Percentiles rank a stretch among this genome's conserved stretches.
Evolutionary conservation across 805 yeast genomes (phyloP).

Genomic region (Metschnikowia henanensis): DNA sequence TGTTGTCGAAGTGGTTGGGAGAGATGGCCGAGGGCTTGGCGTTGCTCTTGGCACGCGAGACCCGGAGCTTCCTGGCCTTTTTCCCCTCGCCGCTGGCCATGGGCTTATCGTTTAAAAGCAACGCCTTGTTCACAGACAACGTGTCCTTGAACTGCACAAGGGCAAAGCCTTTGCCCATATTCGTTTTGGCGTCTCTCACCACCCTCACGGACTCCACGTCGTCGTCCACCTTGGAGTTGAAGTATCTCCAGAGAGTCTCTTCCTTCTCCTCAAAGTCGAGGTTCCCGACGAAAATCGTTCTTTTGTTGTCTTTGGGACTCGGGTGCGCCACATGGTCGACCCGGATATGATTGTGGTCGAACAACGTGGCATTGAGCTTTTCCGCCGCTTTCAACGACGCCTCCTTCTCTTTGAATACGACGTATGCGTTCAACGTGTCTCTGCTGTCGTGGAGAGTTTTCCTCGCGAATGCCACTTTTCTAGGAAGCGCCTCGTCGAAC

Average conservation of each 20-base stretch:
- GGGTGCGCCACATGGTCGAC: conserved; percentile 96
- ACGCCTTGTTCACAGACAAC: conserved; percentile 75
- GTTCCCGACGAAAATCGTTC: conserved; percentile 90
- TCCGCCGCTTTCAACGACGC: conserved; percentile 48
- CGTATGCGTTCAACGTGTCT: conserved; percentile 84
- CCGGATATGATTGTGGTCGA: conserved; percentile 74
- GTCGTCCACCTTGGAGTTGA: conserved; percentile 44
- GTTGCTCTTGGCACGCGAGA: conserved; percentile 53
- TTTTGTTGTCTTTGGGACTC: conserved; percentile 75
- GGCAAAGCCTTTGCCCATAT: conserved; percentile 96
- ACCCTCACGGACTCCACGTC: conserved; percentile 87
- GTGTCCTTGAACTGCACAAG: conserved; percentile 84
- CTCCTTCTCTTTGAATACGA: conserved; percentile 65
- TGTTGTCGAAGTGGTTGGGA: conserved; percentile 44
- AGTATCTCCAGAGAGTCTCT: conserved; percentile 84
- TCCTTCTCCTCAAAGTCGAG: conserved; percentile 91
- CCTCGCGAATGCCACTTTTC: conserved; percentile 86
- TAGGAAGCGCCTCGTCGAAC: conserved; percentile 81
- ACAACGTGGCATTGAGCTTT: conserved; percentile 63
- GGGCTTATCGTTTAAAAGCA: conserved; percentile 72
- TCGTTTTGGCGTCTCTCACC: conserved; percentile 89
- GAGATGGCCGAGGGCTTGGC: conserved; percentile 43
- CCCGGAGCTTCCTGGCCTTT: conserved; percentile 65
- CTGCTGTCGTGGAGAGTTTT: conserved; percentile 75
- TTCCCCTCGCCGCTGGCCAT: conserved; percentile 27